Evolutionary conservation across 1,284 basidiomycete species (phyloP).

Genomic region (Trametes sp.): DNA sequence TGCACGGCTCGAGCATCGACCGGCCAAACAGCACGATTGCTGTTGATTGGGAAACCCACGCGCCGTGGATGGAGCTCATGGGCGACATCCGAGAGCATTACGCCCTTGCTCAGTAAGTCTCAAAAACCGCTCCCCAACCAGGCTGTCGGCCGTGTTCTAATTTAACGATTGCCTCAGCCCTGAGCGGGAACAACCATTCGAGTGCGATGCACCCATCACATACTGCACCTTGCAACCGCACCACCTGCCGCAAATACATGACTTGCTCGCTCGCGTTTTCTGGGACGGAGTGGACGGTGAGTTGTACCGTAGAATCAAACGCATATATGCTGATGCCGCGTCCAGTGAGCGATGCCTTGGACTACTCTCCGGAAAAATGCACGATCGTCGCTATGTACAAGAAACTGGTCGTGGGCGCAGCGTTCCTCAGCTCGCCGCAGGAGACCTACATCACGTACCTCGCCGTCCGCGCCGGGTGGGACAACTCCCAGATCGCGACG

Average conservation of each 20-base stretch:
- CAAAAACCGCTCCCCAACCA: not conserved
- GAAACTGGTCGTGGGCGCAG: conserved; percentile 74
- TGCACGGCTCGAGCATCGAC: conserved; percentile 49
- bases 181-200: conserved; percentile 52
- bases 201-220: conserved; percentile 59
- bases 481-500: conserved; percentile 78
- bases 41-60: conserved; percentile 72
- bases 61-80: conserved; percentile 81
- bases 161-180: conserved; percentile 50
- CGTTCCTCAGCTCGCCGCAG: conserved; percentile 77
- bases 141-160: too few species aligned
- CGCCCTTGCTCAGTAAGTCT: conserved; percentile 60
- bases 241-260: conserved; percentile 75
- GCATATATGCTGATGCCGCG: conserved; percentile 7
- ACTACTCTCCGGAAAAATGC: conserved; percentile 70
- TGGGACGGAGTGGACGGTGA: conserved; percentile 79
- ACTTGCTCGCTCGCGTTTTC: conserved; percentile 67
- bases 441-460: conserved; percentile 84
- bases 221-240: conserved; percentile 66
- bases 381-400: conserved; percentile 78
- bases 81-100: conserved; percentile 71
- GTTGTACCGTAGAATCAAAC: conserved; percentile 21
- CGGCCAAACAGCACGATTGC: conserved; percentile 46
- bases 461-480: conserved; percentile 78
- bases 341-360: conserved; percentile 71